A percentile compares a stretch with the other conserved stretches of the same genome.
These are phyloP conservation scores for Fraxinus americana DNA, from an alignment of 257 asterid species.

Conservation along the genomic window DNA sequence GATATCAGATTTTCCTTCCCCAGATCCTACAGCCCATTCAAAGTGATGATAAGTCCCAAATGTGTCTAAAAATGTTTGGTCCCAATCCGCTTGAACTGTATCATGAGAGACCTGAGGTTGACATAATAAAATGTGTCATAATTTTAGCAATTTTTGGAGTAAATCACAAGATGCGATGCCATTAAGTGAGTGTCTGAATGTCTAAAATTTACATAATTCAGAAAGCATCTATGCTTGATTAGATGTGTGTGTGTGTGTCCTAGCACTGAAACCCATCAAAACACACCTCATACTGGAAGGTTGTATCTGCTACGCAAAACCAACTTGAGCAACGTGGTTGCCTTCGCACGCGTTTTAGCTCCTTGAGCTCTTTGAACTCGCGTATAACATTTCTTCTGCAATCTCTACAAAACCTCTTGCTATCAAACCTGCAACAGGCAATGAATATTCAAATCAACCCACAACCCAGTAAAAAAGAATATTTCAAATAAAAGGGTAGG, in stretches of 20 bases:
- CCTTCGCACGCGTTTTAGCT: constrained; percentile 80
- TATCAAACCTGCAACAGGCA: constrained; percentile 75
- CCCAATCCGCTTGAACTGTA: constrained; percentile 91
- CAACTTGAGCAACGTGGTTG: constrained; percentile 88
- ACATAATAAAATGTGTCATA: constrained; percentile 35
- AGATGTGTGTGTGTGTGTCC: background rate
- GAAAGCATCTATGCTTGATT: background rate
- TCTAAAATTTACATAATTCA: constrained; percentile 2
- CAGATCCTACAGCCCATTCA: constrained; percentile 98
- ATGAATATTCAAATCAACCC: background rate
- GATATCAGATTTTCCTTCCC: constrained; percentile 93
- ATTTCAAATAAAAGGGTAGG: background rate
- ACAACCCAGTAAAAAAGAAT: background rate
- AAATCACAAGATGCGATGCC: constrained; percentile 1
- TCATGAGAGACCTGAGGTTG: constrained; percentile 77
- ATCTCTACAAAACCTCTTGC: constrained; percentile 98
- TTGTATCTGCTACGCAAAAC: constrained; percentile 95
- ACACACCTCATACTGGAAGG: constrained; percentile 89
- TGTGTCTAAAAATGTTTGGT: constrained; percentile 73
- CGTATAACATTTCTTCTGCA: constrained; percentile 98
- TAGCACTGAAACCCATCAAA: constrained; percentile 19
- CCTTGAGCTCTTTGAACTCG: constrained; percentile 96
- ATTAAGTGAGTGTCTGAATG: constrained; percentile 21
- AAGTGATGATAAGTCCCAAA: constrained; percentile 78
- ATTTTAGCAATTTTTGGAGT: constrained; percentile 23